Percentiles rank a stretch among this genome's conserved stretches.
phyloP scores from a whole-genome alignment of 306 rosid genomes.

The Inga leiocalycina region DNA sequence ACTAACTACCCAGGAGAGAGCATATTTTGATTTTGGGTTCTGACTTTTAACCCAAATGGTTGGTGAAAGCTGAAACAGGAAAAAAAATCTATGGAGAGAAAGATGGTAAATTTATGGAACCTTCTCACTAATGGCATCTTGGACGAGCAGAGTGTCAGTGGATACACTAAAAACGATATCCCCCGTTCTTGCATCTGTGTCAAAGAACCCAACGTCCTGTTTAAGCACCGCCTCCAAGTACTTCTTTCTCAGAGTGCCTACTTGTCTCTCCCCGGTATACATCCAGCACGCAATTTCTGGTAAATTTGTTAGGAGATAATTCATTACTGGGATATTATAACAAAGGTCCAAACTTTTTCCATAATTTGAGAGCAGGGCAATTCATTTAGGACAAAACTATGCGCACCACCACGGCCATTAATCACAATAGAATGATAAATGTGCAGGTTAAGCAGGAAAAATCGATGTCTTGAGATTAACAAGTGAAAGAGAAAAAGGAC shows the following conservation, averaged over 20 bases:
- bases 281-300: constrained; percentile 98
- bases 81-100: background rate
- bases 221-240: constrained; percentile 89
- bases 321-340: background rate
- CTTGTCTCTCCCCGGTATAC: constrained; percentile 97
- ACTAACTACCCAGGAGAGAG: background rate
- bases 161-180: constrained; percentile 97
- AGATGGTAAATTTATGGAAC: constrained; percentile 41
- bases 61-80: background rate
- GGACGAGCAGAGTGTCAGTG: constrained; percentile 96
- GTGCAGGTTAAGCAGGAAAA: constrained; percentile 16
- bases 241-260: constrained; percentile 89
- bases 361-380: background rate
- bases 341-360: background rate
- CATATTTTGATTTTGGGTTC: constrained; percentile 13
- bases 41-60: background rate
- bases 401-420: background rate
- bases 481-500: constrained; percentile 9
- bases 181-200: constrained; percentile 97
- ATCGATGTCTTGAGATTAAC: constrained; percentile 33
- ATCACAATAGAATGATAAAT: background rate
- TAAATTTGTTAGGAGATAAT: constrained; percentile 15
- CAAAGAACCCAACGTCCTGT: constrained; percentile 98
- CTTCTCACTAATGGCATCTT: constrained; percentile 99
- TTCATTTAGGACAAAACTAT: background rate